Base-by-base conservation (phyloP, 768 basidiomycete species). In the Megacollybia marginata region DNA sequence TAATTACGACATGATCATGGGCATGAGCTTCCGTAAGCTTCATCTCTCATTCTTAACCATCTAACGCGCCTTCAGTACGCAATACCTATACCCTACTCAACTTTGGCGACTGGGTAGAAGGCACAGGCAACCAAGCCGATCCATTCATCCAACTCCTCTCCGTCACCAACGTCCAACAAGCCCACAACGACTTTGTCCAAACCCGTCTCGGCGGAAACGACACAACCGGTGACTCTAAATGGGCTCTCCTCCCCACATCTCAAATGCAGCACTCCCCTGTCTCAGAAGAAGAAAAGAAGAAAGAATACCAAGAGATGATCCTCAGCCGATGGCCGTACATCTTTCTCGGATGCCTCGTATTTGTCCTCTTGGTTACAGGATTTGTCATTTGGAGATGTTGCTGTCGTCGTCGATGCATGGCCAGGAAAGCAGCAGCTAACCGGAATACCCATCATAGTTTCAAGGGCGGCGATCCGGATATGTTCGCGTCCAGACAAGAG, bases 1-100 rank as follows among this genome's bases (percentile, higher is more conserved):
- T 54, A 74, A 84, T 60, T 91, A 86, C 54, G 88, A 91, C 56
- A 82, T 89, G 73, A 87, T 90, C 57, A 73, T 89, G 45, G 88
- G 88, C 54, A 88, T 88, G 85, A 76, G 75, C 48, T 88, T 90
- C 69, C 50, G 87, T 89, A 65, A 8, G 34, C 40, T 34, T 33
- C 28, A 9, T 46, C 31, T 16, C 2, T 15, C 15, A 32, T 34
- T 35, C 9, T n/a, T 33, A 19, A 19, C 23, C 42, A 42, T 44
- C 57, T 33, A 62, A 44, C 10, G 42, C 15, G 10, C 44, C 43
- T 46, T 23, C 54, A 90, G 88, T 91, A 53, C 84, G 88, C 12
- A 91, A 88, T 57, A 68, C 74, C 1, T 90, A 91, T 62, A 76
- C 80, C 4, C 72, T 88, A 9, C 69, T 90, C 46, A 75, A 86